A percentile compares a stretch with the other conserved stretches of the same genome.
Conservation (phyloP, 768 basidiomycete genomes). For the Termitomyces sp. region DNA sequence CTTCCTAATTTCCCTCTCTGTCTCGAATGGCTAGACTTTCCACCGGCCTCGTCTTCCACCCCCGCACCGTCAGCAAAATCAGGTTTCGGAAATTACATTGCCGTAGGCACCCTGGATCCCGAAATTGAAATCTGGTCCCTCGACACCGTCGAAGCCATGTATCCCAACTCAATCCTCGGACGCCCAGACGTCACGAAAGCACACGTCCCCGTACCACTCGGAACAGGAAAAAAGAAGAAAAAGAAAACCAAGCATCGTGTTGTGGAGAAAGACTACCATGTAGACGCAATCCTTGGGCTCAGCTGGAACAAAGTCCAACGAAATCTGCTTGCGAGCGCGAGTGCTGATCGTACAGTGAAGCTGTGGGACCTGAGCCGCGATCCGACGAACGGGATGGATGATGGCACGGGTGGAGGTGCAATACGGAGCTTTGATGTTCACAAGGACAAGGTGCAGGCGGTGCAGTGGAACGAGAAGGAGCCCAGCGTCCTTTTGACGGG, state of each 20-base stretch:
- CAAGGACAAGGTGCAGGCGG: conserved; percentile 93
- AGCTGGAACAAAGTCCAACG: conserved; percentile 90
- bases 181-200: conserved; percentile 80
- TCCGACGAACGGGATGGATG: conserved; percentile 34
- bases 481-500: conserved; percentile 90
- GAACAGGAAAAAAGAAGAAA: conserved; percentile 96
- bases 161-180: conserved; percentile 88
- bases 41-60: conserved; percentile 55
- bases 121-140: conserved; percentile 99
- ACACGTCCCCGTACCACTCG: conserved; percentile 71
- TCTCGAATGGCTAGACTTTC: conserved; percentile 98
- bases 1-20: conserved; percentile 96
- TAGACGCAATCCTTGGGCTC: conserved; percentile 89
- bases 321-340: conserved; percentile 88
- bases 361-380: conserved; percentile 90
- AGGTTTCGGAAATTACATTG: conserved; percentile 84
- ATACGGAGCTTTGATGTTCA: conserved; percentile 83
- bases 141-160: conserved; percentile 90
- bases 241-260: conserved; percentile 75
- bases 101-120: conserved; percentile 95
- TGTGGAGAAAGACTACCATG: conserved; percentile 67
- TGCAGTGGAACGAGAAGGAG: conserved; percentile 90
- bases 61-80: conserved; percentile 22
- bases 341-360: conserved; percentile 94
- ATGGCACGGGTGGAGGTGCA: conserved; percentile 52